Evolutionary conservation across 2,329 filamentous ascomycete genomes (phyloP).

Genomic region (Trichoderma afroharzianum): DNA sequence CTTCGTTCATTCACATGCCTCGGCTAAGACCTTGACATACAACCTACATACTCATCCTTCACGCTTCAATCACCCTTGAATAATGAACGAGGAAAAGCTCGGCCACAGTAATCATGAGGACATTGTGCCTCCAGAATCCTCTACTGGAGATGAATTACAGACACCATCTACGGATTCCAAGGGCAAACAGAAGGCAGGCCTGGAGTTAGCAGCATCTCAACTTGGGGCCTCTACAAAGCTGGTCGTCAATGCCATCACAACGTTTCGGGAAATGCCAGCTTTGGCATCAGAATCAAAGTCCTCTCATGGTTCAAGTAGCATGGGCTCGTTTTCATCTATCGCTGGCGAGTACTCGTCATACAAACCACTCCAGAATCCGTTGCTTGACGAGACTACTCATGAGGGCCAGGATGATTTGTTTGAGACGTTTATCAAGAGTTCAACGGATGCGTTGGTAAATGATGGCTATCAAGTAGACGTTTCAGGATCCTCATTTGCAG

Average conservation of each 20-base stretch:
- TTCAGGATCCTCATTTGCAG: not conserved
- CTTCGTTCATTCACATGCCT: not conserved
- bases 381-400: not conserved
- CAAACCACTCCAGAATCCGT: not conserved
- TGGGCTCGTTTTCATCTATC: not conserved
- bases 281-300: not conserved
- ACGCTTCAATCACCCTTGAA: not conserved
- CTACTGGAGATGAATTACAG: not conserved
- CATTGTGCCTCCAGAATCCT: not conserved
- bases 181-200: constrained; percentile 7
- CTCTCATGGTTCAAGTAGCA: not conserved
- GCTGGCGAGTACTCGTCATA: not conserved
- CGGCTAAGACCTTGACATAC: not conserved
- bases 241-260: not conserved
- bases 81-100: not conserved
- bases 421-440: not conserved
- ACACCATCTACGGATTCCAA: not conserved
- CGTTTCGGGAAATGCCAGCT: not conserved
- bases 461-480: not conserved
- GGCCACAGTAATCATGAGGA: not conserved
- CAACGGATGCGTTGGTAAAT: not conserved
- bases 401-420: not conserved
- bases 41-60: not conserved
- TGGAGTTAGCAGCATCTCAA: not conserved
- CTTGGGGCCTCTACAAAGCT: not conserved